These are phyloP conservation scores for Scheffersomyces stipitis DNA, from an alignment of 805 yeast species.

Conservation along the genomic window DNA sequence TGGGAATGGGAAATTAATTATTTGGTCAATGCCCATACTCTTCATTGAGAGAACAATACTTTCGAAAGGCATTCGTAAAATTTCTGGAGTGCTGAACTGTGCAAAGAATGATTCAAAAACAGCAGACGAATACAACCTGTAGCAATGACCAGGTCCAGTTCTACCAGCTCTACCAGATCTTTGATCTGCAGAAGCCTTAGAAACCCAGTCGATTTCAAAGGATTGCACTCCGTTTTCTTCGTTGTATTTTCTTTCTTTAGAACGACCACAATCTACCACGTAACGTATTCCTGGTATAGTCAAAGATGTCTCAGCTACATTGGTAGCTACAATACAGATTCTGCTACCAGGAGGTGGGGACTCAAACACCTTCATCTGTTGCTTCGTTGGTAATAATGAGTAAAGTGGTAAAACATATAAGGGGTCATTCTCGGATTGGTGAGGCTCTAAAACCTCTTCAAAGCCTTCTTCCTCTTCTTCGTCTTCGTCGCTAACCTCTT, in stretches of 20 bases:
- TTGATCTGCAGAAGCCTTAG: constrained; percentile 95
- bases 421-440: constrained; percentile 73
- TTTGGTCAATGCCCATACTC: constrained; percentile 91
- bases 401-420: constrained; percentile 89
- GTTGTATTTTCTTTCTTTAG: constrained; percentile 83
- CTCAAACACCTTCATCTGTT: constrained; percentile 90
- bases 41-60: constrained; percentile 96
- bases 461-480: constrained; percentile 63
- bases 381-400: constrained; percentile 88
- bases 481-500: constrained; percentile 44
- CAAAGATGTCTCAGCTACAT: constrained; percentile 95
- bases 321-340: constrained; percentile 91
- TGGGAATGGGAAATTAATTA: constrained; percentile 92
- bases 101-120: constrained; percentile 83
- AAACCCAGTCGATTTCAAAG: constrained; percentile 86
- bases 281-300: constrained; percentile 95
- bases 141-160: constrained; percentile 98
- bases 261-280: constrained; percentile 93
- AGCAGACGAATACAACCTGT: constrained; percentile 89
- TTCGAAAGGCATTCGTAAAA: constrained; percentile 92
- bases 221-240: constrained; percentile 89
- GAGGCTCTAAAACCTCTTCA: constrained; percentile 70
- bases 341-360: constrained; percentile 84
- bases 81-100: constrained; percentile 86
- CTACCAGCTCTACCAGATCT: constrained; percentile 97